Conservation (phyloP, 1,284 basidiomycete species). For the Cutaneotrichosporon daszewskae region DNA sequence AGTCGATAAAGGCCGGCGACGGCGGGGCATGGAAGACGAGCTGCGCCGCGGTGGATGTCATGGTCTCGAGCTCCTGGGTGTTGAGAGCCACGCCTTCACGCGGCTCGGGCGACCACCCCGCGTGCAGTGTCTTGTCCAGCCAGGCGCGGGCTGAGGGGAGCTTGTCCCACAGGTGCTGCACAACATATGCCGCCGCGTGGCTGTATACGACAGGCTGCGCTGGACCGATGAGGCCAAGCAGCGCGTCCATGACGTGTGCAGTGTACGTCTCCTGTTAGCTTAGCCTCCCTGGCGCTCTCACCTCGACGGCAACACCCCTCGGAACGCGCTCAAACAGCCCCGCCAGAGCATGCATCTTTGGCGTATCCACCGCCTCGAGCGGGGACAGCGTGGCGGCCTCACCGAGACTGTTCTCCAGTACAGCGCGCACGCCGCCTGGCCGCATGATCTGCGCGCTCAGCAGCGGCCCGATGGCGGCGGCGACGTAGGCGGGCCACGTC, state of each 20-base stretch:
- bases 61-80: slow-evolving; percentile 1
- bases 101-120: slow-evolving; percentile 21
- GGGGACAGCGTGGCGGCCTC: slow-evolving; percentile 23
- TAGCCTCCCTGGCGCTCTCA: slow-evolving; percentile 3
- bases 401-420: slow-evolving; percentile 40
- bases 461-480: slow-evolving; percentile 22
- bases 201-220: slow-evolving; percentile 23
- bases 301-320: slow-evolving; percentile 20
- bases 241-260: slow-evolving; percentile 21
- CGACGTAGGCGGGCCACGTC: slow-evolving; percentile 32
- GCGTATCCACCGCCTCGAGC: slow-evolving; percentile 25
- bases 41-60: slow-evolving; percentile 29
- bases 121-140: slow-evolving; percentile 49
- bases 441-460: slow-evolving; percentile 30
- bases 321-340: slow-evolving; percentile 30
- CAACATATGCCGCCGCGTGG: slow-evolving; percentile 29
- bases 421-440: slow-evolving; percentile 30
- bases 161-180: slow-evolving; percentile 25
- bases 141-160: slow-evolving; percentile 34
- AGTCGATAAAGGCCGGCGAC: slow-evolving; percentile 60
- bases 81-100: slow-evolving; percentile 1
- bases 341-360: slow-evolving; percentile 35
- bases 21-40: slow-evolving; percentile 61
- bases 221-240: slow-evolving; percentile 23
- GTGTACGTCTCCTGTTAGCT: slow-evolving; percentile 22